phyloP scores from a whole-genome alignment of 1,139 yeast genomes.

The Debaryomyces sp. region DNA sequence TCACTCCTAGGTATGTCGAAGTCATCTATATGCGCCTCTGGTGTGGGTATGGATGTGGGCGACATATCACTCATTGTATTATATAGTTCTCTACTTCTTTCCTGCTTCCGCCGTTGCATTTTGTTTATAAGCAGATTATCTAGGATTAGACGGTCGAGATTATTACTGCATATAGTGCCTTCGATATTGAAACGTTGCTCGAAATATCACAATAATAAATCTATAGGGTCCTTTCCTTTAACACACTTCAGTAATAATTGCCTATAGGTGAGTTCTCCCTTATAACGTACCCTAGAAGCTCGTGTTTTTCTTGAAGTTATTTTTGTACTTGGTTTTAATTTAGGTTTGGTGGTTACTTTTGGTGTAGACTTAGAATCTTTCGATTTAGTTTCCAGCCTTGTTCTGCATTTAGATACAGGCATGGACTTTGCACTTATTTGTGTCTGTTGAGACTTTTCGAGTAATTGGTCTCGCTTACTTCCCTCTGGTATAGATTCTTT shows the following conservation, averaged over 20 bases:
- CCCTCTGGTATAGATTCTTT: not conserved
- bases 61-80: not conserved
- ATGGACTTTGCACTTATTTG: not conserved
- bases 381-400: not conserved
- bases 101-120: not conserved
- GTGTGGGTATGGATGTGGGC: constrained; percentile 2
- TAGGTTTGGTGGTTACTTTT: not conserved
- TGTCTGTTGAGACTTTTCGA: not conserved
- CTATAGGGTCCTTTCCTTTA: constrained; percentile 21
- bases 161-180: not conserved
- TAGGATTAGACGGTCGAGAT: not conserved
- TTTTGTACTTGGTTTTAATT: not conserved
- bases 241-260: constrained; percentile 12
- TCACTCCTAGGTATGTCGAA: not conserved
- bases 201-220: constrained; percentile 12
- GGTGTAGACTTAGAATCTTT: not conserved
- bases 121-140: constrained; percentile 3
- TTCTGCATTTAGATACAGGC: not conserved
- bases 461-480: not conserved
- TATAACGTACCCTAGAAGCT: not conserved
- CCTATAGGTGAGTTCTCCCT: constrained; percentile 2
- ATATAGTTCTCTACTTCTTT: not conserved
- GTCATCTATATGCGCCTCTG: constrained; percentile 1
- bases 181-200: not conserved
- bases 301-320: not conserved